phyloP scores from a whole-genome alignment of 441 rosid genomes.

The Kokia cookei region DNA sequence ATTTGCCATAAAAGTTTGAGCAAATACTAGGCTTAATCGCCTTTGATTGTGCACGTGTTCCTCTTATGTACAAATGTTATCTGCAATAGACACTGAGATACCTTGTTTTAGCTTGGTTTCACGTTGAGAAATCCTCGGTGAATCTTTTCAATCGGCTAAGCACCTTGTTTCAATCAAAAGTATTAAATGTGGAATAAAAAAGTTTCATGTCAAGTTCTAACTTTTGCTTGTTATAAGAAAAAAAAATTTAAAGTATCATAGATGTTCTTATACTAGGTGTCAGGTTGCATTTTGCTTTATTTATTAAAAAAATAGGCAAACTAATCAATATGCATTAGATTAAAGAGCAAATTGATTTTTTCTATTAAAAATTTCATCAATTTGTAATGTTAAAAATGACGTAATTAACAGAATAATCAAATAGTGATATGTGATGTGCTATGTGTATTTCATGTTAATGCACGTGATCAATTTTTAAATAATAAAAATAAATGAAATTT shows the following conservation, averaged over 20 bases:
- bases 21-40: not conserved
- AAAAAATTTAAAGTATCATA: too few species aligned
- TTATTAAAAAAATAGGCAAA: too few species aligned
- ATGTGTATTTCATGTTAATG: too few species aligned
- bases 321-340: too few species aligned
- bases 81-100: not conserved
- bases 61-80: not conserved
- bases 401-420: too few species aligned
- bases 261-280: rapidly evolving
- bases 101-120: not conserved
- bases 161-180: not conserved
- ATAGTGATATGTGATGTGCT: too few species aligned
- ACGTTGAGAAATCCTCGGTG: not conserved
- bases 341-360: too few species aligned
- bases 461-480: too few species aligned
- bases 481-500: too few species aligned
- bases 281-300: rapidly evolving
- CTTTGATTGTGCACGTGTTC: not conserved
- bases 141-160: not conserved
- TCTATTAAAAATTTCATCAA: too few species aligned
- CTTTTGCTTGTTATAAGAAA: not conserved
- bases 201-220: not conserved
- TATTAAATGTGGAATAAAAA: not conserved
- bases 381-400: too few species aligned
- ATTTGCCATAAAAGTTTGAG: not conserved